Evolutionary conservation across 2,329 filamentous ascomycete species (phyloP), one percentile per base, ranked within the genome.

Genomic region (Fusarium oligoseptatum): DNA sequence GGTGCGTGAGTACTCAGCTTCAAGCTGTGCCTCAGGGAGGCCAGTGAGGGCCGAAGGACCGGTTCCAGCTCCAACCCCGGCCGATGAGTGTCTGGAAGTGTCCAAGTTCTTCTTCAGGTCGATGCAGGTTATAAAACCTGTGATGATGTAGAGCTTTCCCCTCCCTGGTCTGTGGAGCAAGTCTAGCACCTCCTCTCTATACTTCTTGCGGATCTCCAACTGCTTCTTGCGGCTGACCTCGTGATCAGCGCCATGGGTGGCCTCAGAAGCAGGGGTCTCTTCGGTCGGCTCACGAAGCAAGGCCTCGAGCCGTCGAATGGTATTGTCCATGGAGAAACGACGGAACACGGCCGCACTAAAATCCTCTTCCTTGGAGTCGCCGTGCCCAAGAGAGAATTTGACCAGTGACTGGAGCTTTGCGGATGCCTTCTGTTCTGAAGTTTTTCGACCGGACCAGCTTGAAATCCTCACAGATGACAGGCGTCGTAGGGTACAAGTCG

Each of bases 301-400:
- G 15, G 34, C 8, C 22, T 66, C 20, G 2, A 66, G 48, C 32
- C 50, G 52, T 10, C 55, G 17, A 9, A 8, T 43, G n/a, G 62
- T 15, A 65, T 65, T 58, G 15, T 45, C 24, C 37, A 65, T 65
- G n/a, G 36, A 45, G 20, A 66, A n/a, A 11, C 41, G 63, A 17
- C 63, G 63, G 12, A 60, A 66, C 15, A 15, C 15, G 8, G 22
- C 29, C 3, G 43, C 63, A 14, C 7, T 6, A 17, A 66, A 37
- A 15, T n/a, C 55, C 7, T n/a, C 55, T 15, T 36, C 27, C 41
- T 37, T 34, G 4, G 64, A 52, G 32, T 15, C 34, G 20, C 34
- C n/a, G 20, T 22, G 15, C 24, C 29, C 29, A 7, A 55, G 64
- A 15, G 7, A 55, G 6, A 61, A 2, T 17, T 15, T 43, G 11